A percentile compares a stretch with the other conserved stretches of the same genome.
These are phyloP conservation scores for Cystobasidiaceae sp. DNA, from an alignment of 1,284 basidiomycete genomes.

Conservation along the genomic window DNA sequence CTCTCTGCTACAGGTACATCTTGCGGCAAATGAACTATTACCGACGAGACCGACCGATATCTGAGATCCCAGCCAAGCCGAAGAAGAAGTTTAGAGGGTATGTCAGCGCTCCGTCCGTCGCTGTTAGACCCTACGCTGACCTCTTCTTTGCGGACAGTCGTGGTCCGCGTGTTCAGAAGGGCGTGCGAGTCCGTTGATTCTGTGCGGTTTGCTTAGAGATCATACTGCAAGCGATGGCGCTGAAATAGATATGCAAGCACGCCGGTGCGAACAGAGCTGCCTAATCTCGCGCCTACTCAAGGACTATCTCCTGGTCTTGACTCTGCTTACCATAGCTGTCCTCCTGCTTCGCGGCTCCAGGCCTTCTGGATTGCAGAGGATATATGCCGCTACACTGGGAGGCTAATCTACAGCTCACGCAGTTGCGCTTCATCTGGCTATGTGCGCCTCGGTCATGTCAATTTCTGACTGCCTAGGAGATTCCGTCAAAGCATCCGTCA, in stretches of 20 bases:
- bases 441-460: neutral
- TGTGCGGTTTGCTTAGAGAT: neutral
- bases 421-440: neutral
- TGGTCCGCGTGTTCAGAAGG: slow-evolving; percentile 27
- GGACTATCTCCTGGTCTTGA: too few species aligned
- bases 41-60: slow-evolving; percentile 1
- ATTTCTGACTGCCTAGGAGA: neutral
- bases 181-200: slow-evolving; percentile 15
- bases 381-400: too few species aligned
- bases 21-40: slow-evolving; percentile 27
- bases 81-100: slow-evolving; percentile 30
- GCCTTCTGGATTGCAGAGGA: too few species aligned
- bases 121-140: neutral
- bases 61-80: slow-evolving; percentile 16
- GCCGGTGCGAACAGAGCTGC: too few species aligned
- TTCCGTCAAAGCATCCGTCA: neutral
- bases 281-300: too few species aligned
- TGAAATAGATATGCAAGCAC: too few species aligned
- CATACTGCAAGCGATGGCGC: neutral
- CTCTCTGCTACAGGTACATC: slow-evolving; percentile 5
- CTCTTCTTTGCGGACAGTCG: neutral
- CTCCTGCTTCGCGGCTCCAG: too few species aligned
- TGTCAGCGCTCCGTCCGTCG: neutral
- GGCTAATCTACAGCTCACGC: too few species aligned
- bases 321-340: too few species aligned